Conservation (phyloP, 202 grass and related monocot species). For the Alloteropsis angusta region DNA sequence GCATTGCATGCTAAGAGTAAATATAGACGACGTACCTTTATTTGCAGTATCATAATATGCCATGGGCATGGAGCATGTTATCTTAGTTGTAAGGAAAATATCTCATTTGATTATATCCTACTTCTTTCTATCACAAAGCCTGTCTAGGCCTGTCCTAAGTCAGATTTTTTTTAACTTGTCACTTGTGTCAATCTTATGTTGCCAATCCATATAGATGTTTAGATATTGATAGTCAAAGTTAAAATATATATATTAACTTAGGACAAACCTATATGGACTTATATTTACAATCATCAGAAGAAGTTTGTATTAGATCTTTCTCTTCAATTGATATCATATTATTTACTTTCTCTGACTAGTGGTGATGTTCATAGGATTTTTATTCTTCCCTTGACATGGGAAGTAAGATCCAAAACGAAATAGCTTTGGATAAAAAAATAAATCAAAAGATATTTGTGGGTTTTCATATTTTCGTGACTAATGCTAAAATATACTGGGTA, state of each 20-base stretch:
- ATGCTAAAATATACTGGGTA: neutral
- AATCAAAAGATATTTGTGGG: neutral
- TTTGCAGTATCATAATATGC: neutral
- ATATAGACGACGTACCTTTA: neutral
- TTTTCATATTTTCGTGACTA: neutral
- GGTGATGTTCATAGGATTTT: neutral
- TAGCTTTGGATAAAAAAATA: neutral
- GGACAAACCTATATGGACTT: neutral
- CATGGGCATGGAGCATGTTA: neutral
- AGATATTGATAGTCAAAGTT: neutral
- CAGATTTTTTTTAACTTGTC: neutral
- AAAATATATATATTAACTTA: neutral
- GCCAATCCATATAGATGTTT: neutral
- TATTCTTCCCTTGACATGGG: neutral
- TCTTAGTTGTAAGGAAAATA: conserved; percentile 8
- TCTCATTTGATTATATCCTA: neutral
- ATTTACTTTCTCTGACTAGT: neutral
- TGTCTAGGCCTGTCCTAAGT: neutral
- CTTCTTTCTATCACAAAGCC: neutral
- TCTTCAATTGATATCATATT: neutral
- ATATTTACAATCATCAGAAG: neutral
- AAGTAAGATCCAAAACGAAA: neutral
- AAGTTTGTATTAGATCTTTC: neutral
- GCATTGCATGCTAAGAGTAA: neutral
- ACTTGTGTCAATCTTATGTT: neutral